Conservation (phyloP, 495 filamentous ascomycete genomes). For the Penicillium malachiteum region DNA sequence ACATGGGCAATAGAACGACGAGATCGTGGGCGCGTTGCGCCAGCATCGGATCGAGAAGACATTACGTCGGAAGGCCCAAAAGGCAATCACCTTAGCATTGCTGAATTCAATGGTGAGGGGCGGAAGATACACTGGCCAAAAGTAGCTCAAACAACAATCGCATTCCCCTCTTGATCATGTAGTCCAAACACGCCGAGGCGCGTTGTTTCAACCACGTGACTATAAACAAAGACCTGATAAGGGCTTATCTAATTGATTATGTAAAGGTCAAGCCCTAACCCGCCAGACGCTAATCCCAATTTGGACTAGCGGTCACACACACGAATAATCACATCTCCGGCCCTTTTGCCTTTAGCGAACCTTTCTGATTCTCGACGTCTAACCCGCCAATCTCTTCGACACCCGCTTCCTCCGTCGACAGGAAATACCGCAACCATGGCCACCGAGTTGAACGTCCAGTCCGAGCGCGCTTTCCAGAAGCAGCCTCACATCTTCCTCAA, state of each 20-base stretch:
- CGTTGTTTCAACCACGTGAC: constrained; percentile 35
- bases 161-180: constrained; percentile 4
- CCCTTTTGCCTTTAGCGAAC: constrained; percentile 31
- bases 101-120: neutral
- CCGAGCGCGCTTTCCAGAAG: constrained; percentile 98
- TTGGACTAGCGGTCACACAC: constrained; percentile 43
- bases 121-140: neutral
- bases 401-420: constrained; percentile 40
- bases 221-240: constrained; percentile 40
- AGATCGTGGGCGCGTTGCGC: constrained; percentile 52
- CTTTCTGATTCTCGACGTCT: constrained; percentile 46
- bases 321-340: constrained; percentile 35
- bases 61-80: constrained; percentile 19
- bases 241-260: neutral
- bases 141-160: neutral
- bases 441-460: constrained; percentile 97
- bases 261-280: constrained; percentile 41
- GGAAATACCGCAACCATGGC: constrained; percentile 78
- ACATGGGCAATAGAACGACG: constrained; percentile 77
- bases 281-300: constrained; percentile 32
- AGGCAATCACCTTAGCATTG: constrained; percentile 15
- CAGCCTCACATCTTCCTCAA: constrained; percentile 99
- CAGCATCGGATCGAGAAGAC: constrained; percentile 40
- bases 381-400: constrained; percentile 40
- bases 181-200: constrained; percentile 22